phyloP scores from a whole-genome alignment of 2,329 filamentous ascomycete species.

The Botrytis porri region DNA sequence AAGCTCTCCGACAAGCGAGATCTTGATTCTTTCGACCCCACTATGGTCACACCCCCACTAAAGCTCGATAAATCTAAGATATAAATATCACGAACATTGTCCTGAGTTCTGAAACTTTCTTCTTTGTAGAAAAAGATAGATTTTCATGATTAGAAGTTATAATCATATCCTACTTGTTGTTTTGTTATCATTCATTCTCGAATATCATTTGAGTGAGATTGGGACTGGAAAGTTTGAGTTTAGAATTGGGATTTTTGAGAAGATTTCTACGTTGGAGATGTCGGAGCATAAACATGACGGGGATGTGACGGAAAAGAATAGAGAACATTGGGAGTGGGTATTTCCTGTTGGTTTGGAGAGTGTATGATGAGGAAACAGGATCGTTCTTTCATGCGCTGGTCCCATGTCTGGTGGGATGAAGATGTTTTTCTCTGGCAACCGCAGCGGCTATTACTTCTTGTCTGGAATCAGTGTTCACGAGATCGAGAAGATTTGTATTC shows the following conservation, averaged over 20 bases:
- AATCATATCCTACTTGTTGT: not conserved
- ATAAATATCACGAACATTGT: not conserved
- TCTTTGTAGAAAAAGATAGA: not conserved
- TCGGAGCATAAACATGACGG: not conserved
- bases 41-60: not conserved
- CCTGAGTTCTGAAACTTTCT: not conserved
- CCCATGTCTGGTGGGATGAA: not conserved
- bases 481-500: not conserved
- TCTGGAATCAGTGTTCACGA: no score
- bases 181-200: not conserved
- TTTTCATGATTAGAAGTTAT: not conserved
- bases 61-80: not conserved
- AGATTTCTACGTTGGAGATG: not conserved
- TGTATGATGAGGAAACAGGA: not conserved
- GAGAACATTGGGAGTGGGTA: conserved; percentile 43
- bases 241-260: not conserved
- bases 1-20: conserved; percentile 31
- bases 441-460: not conserved
- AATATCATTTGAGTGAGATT: not conserved
- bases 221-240: not conserved
- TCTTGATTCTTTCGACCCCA: not conserved
- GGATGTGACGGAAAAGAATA: conserved; percentile 40
- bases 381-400: not conserved
- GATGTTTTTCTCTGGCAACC: not conserved
- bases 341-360: not conserved